phyloP scores from a whole-genome alignment of 2,329 filamentous ascomycete species.

The Hypomyces perniciosus region DNA sequence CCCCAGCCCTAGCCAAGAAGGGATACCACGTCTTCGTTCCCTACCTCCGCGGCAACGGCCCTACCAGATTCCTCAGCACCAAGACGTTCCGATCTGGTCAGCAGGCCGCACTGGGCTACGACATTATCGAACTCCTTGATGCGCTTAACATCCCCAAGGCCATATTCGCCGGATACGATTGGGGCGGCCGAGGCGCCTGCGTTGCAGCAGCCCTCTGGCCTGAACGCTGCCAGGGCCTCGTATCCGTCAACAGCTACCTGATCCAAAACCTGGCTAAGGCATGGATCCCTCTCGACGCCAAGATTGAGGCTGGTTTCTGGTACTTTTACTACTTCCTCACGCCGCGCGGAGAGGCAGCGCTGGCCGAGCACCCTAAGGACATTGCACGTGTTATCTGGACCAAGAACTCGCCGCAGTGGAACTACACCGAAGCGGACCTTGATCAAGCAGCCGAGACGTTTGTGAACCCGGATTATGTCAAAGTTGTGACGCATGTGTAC shows the following conservation, averaged over 20 bases:
- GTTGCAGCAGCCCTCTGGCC: constrained; percentile 23
- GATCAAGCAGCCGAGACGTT: constrained; percentile 17
- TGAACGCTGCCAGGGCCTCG: constrained; percentile 21
- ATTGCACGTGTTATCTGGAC: constrained; percentile 19
- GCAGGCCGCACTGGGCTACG: constrained; percentile 22
- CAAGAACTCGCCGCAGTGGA: constrained; percentile 20
- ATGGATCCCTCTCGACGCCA: constrained; percentile 14
- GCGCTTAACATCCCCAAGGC: constrained; percentile 19
- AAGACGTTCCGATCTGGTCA: constrained; percentile 20
- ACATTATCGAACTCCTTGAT: constrained; percentile 22
- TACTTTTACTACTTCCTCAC: constrained; percentile 23
- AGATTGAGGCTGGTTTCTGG: constrained; percentile 19
- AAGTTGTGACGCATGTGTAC: constrained; percentile 43
- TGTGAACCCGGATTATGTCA: constrained; percentile 17
- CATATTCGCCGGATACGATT: constrained; percentile 24
- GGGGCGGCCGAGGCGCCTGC: constrained; percentile 22
- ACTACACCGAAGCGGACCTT: constrained; percentile 16
- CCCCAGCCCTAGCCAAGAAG: constrained; percentile 15
- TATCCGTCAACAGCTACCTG: constrained; percentile 17
- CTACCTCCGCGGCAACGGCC: constrained; percentile 22
- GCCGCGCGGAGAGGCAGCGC: constrained; percentile 16
- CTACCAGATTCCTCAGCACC: constrained; percentile 18
- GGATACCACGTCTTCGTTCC: constrained; percentile 23
- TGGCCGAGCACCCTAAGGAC: constrained; percentile 15
- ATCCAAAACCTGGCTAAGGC: constrained; percentile 14